Conservation (phyloP, 2,329 filamentous ascomycete genomes). For the Teratosphaeria viscida region DNA sequence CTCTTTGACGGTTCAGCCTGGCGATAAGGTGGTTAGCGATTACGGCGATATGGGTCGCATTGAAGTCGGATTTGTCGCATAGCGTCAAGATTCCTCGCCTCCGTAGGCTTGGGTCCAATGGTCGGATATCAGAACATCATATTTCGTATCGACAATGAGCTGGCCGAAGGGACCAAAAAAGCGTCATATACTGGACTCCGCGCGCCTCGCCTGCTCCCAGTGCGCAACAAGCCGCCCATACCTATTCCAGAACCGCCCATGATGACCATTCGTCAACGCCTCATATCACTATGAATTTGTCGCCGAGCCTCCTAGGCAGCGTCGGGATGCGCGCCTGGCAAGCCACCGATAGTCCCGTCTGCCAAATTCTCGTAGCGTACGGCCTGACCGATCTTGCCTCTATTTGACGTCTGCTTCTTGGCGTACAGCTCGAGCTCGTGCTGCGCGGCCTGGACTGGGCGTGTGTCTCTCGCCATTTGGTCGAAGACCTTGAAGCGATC, state of each 20-base stretch:
- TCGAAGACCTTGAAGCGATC: background rate
- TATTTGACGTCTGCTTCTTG: background rate
- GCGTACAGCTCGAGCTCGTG: background rate
- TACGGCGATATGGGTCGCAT: slow-evolving; percentile 1
- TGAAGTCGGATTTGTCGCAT: background rate
- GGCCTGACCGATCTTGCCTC: background rate
- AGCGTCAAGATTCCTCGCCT: background rate
- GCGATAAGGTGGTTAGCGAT: background rate
- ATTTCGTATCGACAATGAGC: background rate
- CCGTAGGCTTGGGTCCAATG: background rate
- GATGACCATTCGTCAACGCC: background rate
- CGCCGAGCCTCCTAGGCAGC: background rate
- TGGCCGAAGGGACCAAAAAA: background rate
- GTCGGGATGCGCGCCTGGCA: background rate
- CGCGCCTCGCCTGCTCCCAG: background rate
- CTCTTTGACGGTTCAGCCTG: background rate
- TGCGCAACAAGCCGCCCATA: background rate
- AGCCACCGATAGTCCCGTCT: background rate
- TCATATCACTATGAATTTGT: background rate
- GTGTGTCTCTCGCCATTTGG: background rate
- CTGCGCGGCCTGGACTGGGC: background rate
- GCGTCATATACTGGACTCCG: background rate
- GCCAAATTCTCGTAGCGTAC: background rate
- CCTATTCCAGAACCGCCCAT: background rate
- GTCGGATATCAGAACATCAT: background rate